phyloP scores from a whole-genome alignment of 495 filamentous ascomycete species.

The Extremus antarcticus region DNA sequence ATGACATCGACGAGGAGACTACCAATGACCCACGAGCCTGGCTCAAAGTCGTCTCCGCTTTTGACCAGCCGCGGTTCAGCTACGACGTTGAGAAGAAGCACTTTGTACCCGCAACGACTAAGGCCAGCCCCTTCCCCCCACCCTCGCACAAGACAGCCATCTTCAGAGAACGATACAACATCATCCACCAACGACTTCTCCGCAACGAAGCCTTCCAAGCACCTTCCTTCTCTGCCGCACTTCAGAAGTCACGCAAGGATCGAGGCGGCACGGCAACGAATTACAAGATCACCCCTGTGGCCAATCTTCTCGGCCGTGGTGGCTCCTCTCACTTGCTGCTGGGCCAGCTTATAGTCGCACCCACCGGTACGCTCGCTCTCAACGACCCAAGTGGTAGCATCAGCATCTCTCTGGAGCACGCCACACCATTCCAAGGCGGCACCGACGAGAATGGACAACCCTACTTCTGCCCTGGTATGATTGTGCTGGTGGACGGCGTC shows the following conservation, averaged over 20 bases:
- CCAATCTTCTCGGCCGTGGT: slow-evolving; percentile 83
- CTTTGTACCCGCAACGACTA: slow-evolving; percentile 55
- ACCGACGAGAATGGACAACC: slow-evolving; percentile 45
- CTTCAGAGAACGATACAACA: slow-evolving; percentile 79
- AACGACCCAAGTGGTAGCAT: slow-evolving; percentile 82
- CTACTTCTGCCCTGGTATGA: slow-evolving; percentile 91
- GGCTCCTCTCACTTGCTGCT: slow-evolving; percentile 78
- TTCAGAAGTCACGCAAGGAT: neutral
- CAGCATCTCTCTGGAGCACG: slow-evolving; percentile 68
- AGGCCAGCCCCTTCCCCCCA: slow-evolving; percentile 66
- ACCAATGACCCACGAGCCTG: slow-evolving; percentile 57
- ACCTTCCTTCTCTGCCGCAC: slow-evolving; percentile 43
- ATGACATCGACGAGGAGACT: slow-evolving; percentile 45
- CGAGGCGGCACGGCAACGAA: slow-evolving; percentile 36
- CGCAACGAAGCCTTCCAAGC: slow-evolving; percentile 89
- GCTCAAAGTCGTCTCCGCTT: slow-evolving; percentile 68
- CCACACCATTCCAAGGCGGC: slow-evolving; percentile 60
- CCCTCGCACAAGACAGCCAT: slow-evolving; percentile 71
- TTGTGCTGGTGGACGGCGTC: slow-evolving; percentile 82
- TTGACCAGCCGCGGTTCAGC: slow-evolving; percentile 71
- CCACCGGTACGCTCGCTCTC: slow-evolving; percentile 72
- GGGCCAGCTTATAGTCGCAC: slow-evolving; percentile 68
- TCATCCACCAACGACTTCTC: slow-evolving; percentile 81
- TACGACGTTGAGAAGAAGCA: slow-evolving; percentile 86
- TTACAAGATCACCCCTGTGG: slow-evolving; percentile 86